Conservation (phyloP, 2,329 filamentous ascomycete species). For the Aureobasidium sp. region DNA sequence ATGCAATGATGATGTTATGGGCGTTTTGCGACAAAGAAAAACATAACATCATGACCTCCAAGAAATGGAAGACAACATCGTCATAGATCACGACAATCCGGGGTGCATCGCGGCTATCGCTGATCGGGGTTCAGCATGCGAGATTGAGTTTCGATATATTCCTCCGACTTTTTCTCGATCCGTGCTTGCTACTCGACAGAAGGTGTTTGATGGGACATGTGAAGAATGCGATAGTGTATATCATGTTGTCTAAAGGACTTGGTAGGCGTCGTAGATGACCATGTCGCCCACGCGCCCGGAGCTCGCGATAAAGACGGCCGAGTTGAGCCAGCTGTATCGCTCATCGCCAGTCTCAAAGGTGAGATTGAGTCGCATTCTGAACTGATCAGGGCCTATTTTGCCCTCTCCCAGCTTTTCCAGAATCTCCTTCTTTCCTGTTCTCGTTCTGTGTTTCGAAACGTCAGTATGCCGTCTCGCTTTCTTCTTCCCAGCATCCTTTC, state of each 20-base stretch:
- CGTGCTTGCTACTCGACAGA: background rate
- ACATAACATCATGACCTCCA: conserved; percentile 6
- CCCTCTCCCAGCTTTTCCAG: conserved; percentile 21
- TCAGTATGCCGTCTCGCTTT: background rate
- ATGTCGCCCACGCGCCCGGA: conserved; percentile 18
- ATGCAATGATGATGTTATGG: background rate
- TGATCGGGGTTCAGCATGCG: background rate
- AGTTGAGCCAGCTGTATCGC: conserved; percentile 24
- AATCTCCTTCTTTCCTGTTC: conserved; percentile 19
- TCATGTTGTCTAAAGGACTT: conserved; percentile 14
- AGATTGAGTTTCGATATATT: conserved; percentile 1
- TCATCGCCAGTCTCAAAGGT: conserved; percentile 23
- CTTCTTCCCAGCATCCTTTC: background rate
- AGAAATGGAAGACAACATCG: background rate
- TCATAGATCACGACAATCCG: conserved; percentile 6
- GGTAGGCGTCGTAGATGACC: conserved; percentile 22
- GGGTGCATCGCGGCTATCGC: background rate
- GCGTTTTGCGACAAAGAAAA: background rate
- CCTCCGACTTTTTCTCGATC: background rate
- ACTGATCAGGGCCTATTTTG: conserved; percentile 20
- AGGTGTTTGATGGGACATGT: background rate
- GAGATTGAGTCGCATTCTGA: conserved; percentile 23
- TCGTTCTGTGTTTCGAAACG: conserved; percentile 10
- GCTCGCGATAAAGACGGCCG: conserved; percentile 18
- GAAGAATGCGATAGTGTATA: conserved; percentile 4